phyloP scores from a whole-genome alignment of 768 basidiomycete species.

The Russula foetens region DNA sequence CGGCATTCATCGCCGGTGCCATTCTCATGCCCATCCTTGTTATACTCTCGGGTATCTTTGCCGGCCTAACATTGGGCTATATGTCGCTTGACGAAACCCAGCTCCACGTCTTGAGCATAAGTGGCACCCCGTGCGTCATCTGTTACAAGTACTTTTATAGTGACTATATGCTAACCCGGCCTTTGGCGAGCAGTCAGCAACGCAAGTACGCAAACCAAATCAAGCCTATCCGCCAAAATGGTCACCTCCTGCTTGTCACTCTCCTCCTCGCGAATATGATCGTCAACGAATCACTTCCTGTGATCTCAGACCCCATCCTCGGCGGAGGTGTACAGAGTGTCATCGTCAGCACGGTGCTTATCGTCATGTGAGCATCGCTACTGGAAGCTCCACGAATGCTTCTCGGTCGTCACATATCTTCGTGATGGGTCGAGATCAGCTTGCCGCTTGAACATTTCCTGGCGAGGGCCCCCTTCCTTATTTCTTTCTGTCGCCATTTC shows the following conservation, averaged over 20 bases:
- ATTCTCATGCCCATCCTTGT: slow-evolving; percentile 80
- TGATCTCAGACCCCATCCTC: slow-evolving; percentile 72
- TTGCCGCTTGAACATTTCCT: background rate
- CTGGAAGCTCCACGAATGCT: background rate
- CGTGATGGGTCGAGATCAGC: background rate
- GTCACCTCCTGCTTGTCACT: slow-evolving; percentile 75
- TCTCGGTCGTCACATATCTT: background rate
- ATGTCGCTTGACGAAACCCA: slow-evolving; percentile 93
- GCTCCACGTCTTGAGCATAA: slow-evolving; percentile 77
- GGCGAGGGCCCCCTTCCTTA: background rate
- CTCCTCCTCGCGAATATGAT: slow-evolving; percentile 88
- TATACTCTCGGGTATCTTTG: slow-evolving; percentile 76
- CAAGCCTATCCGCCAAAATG: slow-evolving; percentile 77
- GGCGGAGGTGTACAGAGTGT: slow-evolving; percentile 76
- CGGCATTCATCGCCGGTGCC: slow-evolving; percentile 34
- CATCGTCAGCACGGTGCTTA: slow-evolving; percentile 73
- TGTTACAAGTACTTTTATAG: slow-evolving; percentile 1
- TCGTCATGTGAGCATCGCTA: slow-evolving; percentile 64
- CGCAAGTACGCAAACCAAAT: slow-evolving; percentile 77
- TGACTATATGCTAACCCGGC: slow-evolving; percentile 4
- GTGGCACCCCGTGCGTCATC: slow-evolving; percentile 70
- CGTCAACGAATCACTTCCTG: slow-evolving; percentile 79
- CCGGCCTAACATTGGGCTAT: slow-evolving; percentile 86
- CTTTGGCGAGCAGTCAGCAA: slow-evolving; percentile 48
- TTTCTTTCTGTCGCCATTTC: background rate